A percentile compares a stretch with the other conserved stretches of the same genome.
These are phyloP conservation scores for Trichosporon sp. DNA, from an alignment of 1,284 basidiomycete species.

Conservation along the genomic window DNA sequence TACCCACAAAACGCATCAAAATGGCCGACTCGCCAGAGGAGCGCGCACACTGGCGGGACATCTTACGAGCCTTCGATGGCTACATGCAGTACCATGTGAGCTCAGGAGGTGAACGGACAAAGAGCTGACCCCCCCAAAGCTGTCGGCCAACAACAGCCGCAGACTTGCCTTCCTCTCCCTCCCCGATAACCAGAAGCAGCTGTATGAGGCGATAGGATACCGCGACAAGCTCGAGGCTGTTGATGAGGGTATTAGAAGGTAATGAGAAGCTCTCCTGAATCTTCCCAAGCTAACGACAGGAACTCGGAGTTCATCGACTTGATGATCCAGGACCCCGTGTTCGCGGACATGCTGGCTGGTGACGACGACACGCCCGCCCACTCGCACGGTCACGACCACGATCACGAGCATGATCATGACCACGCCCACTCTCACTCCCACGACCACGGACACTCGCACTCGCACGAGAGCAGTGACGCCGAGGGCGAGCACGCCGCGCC, in stretches of 20 bases:
- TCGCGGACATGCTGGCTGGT: constrained; percentile 36
- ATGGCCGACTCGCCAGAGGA: constrained; percentile 36
- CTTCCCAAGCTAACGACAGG: constrained; percentile 16
- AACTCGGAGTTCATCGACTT: constrained; percentile 48
- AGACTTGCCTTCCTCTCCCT: constrained; percentile 43
- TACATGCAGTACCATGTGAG: constrained; percentile 49
- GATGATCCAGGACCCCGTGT: constrained; percentile 44
- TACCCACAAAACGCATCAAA: not conserved
- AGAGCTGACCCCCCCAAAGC: constrained; percentile 24
- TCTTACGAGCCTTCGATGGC: constrained; percentile 41
- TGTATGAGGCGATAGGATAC: constrained; percentile 42
- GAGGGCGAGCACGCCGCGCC: constrained; percentile 16
- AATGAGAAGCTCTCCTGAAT: constrained; percentile 1
- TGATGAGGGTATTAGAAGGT: constrained; percentile 47
- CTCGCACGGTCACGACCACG: constrained; percentile 22
- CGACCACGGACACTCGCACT: not conserved
- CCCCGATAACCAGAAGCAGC: constrained; percentile 32
- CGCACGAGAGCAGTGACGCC: not conserved
- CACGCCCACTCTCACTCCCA: not conserved
- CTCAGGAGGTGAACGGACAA: not conserved
- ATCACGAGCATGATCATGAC: constrained; percentile 13
- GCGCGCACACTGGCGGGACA: constrained; percentile 40
- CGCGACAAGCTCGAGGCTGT: constrained; percentile 47
- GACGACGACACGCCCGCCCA: constrained; percentile 11
- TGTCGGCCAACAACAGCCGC: constrained; percentile 44